Conservation (phyloP, 495 filamentous ascomycete species). For the Talaromyces borbonicus region DNA sequence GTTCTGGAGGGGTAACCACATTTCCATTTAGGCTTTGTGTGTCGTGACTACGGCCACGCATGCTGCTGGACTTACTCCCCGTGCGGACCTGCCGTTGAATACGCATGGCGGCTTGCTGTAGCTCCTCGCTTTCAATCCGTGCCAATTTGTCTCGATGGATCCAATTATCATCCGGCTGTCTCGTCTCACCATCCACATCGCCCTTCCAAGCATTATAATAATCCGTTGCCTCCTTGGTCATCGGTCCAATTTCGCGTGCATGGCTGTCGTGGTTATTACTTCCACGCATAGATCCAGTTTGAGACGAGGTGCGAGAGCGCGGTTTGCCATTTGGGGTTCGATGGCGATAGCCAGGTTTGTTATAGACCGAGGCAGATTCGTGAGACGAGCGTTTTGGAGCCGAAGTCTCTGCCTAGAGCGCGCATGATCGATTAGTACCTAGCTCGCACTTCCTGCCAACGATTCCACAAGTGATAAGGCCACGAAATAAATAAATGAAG, state of each 20-base stretch:
- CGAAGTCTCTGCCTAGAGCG: background rate
- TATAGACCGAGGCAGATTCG: slow-evolving; percentile 21
- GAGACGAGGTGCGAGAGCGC: slow-evolving; percentile 31
- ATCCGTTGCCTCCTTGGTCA: background rate
- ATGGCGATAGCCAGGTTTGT: slow-evolving; percentile 14
- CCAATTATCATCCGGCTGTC: slow-evolving; percentile 52
- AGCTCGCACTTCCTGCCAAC: slow-evolving; percentile 3
- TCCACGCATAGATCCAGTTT: slow-evolving; percentile 42
- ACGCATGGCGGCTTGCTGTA: slow-evolving; percentile 75
- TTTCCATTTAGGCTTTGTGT: slow-evolving; percentile 23
- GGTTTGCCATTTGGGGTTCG: slow-evolving; percentile 7
- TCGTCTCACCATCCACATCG: slow-evolving; percentile 11
- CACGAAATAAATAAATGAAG: background rate
- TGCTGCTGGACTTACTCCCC: slow-evolving; percentile 50
- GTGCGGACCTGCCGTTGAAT: slow-evolving; percentile 49
- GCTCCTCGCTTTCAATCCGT: slow-evolving; percentile 83
- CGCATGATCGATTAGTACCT: background rate
- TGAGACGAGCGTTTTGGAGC: slow-evolving; percentile 27
- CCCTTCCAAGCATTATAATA: slow-evolving; percentile 8
- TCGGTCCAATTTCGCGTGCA: slow-evolving; percentile 18
- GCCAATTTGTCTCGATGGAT: slow-evolving; percentile 95
- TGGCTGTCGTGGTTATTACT: slow-evolving; percentile 48
- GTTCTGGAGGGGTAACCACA: slow-evolving; percentile 23
- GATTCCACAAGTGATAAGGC: background rate
- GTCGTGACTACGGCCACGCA: slow-evolving; percentile 45